Base-by-base conservation (phyloP, 305 asterid genomes). In the Withania somnifera region DNA sequence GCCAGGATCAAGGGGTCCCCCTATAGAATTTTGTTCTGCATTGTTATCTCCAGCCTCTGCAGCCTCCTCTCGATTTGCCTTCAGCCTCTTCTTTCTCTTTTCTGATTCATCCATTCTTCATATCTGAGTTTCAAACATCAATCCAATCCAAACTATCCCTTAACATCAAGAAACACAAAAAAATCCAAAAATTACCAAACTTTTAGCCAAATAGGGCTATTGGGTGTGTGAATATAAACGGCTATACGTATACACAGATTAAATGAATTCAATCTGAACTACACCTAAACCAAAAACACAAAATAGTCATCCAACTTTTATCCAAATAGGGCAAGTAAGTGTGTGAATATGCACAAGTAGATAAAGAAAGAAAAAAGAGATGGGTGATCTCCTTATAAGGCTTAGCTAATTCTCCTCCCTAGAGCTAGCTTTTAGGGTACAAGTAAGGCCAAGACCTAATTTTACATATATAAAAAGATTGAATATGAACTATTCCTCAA, bases 51-150 rank as follows among this genome's bases (percentile, higher is more conserved):
- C 87, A 78, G 87, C 83, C 81, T 54, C 85, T 57, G 83, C 85
- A 81, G 96, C 96, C 85, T 92, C 92, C 83, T 84, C 79, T 58
- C 92, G 86, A 92, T 90, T 90, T 32, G 92, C 93, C 78, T 87
- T 90, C 83, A 91, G 90, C 88, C 90, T 89, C 83, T 91, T 94
- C 84, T 84, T 91, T 81, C 97, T 91, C 88, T 89, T 90, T 88
- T 90, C 88, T 7, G 92, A 90, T 82, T 94, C 98, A 75, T 94
- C 97, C 97, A 89, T 91, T 81, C 63, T 75, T 75, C 28, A 73
- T 64, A 45, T 34, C 87, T 79, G 30, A 81, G 77, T 68, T 36
- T 45, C 5, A 36, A 54, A 0, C 38, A 32, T 28, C 54, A 42
- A 19, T 67, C 79, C 52, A 42, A 58, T 30, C 53, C 20, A 32